phyloP scores from a whole-genome alignment of 768 basidiomycete genomes.

The Suillus cothurnatus region DNA sequence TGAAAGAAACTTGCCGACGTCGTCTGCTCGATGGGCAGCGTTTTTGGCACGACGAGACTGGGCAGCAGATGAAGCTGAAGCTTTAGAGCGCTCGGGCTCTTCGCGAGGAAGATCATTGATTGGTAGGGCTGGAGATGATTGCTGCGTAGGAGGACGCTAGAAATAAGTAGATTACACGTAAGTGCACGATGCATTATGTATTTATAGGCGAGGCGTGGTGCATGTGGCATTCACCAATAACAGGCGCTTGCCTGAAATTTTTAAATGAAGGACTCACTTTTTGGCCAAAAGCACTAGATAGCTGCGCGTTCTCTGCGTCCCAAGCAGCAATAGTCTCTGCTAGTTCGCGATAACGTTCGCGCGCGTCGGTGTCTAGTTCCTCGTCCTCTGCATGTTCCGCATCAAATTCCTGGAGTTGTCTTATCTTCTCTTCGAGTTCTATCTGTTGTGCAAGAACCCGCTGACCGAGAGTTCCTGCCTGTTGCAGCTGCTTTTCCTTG shows the following conservation, averaged over 20 bases:
- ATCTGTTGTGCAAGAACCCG: constrained; percentile 92
- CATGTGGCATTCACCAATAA: constrained; percentile 2
- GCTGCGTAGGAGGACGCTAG: constrained; percentile 49
- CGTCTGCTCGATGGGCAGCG: constrained; percentile 86
- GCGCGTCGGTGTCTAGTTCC: constrained; percentile 65
- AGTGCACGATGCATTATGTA: constrained; percentile 9
- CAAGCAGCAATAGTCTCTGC: constrained; percentile 73
- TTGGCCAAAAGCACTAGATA: constrained; percentile 67
- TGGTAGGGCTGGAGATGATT: constrained; percentile 47
- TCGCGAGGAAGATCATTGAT: constrained; percentile 57
- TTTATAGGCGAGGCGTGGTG: not conserved
- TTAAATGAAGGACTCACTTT: constrained; percentile 49
- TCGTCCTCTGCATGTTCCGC: constrained; percentile 65
- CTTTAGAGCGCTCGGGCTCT: constrained; percentile 61
- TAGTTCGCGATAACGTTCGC: constrained; percentile 75
- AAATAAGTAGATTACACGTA: constrained; percentile 9
- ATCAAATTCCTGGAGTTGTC: constrained; percentile 74
- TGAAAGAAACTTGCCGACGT: constrained; percentile 64
- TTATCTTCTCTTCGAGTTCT: constrained; percentile 88
- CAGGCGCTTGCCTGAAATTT: not conserved
- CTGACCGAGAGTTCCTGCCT: constrained; percentile 91
- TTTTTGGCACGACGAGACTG: constrained; percentile 91
- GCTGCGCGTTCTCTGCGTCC: constrained; percentile 78
- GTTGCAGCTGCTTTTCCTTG: constrained; percentile 91
- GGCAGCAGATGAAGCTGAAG: constrained; percentile 73